Evolutionary conservation across 495 filamentous ascomycete genomes (phyloP).

Genomic region (Achaetomiella virescens): DNA sequence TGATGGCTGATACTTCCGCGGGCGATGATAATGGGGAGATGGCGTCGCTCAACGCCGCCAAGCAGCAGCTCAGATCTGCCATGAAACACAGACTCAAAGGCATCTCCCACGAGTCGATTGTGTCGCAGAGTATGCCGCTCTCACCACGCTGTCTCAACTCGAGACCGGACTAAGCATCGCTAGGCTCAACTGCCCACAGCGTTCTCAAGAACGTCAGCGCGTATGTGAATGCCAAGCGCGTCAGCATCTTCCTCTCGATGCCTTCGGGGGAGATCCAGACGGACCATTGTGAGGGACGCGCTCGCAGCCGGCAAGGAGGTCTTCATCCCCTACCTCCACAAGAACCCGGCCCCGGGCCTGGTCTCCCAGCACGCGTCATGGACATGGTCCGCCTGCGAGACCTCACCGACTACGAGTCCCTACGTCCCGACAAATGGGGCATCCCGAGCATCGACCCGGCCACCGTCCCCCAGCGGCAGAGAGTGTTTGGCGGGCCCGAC

Average conservation of each 20-base stretch:
- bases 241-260: constrained; percentile 93
- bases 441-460: constrained; percentile 70
- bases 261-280: constrained; percentile 78
- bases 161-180: background rate
- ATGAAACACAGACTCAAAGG: constrained; percentile 59
- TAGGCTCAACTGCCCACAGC: constrained; percentile 54
- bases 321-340: constrained; percentile 85
- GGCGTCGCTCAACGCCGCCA: constrained; percentile 46
- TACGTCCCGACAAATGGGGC: constrained; percentile 79
- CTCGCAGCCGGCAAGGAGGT: constrained; percentile 71
- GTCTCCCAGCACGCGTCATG: constrained; percentile 63
- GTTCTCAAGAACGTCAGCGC: constrained; percentile 47
- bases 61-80: constrained; percentile 63
- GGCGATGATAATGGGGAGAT: constrained; percentile 15
- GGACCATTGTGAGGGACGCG: constrained; percentile 72
- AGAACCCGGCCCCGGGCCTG: constrained; percentile 37
- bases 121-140: constrained; percentile 56
- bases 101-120: constrained; percentile 52
- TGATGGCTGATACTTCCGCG: background rate
- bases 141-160: background rate
- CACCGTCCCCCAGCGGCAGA: constrained; percentile 56
- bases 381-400: constrained; percentile 82
- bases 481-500: constrained; percentile 57
- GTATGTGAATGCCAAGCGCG: constrained; percentile 62
- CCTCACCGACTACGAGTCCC: constrained; percentile 64